Base-by-base conservation (phyloP, 139 green algal species). In the Microglena sp. region DNA sequence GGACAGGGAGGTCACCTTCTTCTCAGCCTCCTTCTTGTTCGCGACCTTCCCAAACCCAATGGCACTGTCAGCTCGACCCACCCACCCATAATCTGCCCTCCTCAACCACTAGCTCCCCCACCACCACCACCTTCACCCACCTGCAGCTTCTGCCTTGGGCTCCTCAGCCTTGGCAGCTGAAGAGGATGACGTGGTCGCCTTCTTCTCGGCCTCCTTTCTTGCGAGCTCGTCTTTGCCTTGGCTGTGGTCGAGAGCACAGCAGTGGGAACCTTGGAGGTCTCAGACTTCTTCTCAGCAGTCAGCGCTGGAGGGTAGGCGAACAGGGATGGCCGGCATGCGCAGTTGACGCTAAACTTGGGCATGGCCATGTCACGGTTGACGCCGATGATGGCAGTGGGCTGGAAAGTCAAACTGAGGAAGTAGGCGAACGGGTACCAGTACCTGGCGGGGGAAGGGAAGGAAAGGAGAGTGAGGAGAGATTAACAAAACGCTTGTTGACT, bases 361-460 rank as follows among this genome's bases (percentile, higher is more conserved):
- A 94, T 73, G 33, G 81, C 70, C 33, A 97, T 77, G 33, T 89
- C 71, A 3, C 45, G 60, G 71, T 97, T 91, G 31, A 99, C 63
- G 22, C 82, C 91, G 44, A 99, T 93, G 21, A 97, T 55, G 0
- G 88, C 90, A 5, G 83, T 88, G 22, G 94, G 92, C 58, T 84
- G 66, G 64, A 99, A 84, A 1, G 82, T 68, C 26, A 99, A 80
- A 46, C 58, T 79, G 8, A 97, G 55, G 77, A 95, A 96, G 83
- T 97, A 95, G 15, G 79, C 77, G 27, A 98, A 72, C 3, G 92
- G 92, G 81, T 96, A 95, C 92, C 92, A 98, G 82, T 96, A 97
- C 70, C 71, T 81, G 68, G 24, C 53, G 7, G 40, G 26, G 4
- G 3, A n/a, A n/a, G n/a, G n/a, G n/a, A n/a, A n/a, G 18, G 55